These are phyloP conservation scores for Crithidia sp. DNA, from an alignment of 208 protist genomes.

Conservation along the genomic window DNA sequence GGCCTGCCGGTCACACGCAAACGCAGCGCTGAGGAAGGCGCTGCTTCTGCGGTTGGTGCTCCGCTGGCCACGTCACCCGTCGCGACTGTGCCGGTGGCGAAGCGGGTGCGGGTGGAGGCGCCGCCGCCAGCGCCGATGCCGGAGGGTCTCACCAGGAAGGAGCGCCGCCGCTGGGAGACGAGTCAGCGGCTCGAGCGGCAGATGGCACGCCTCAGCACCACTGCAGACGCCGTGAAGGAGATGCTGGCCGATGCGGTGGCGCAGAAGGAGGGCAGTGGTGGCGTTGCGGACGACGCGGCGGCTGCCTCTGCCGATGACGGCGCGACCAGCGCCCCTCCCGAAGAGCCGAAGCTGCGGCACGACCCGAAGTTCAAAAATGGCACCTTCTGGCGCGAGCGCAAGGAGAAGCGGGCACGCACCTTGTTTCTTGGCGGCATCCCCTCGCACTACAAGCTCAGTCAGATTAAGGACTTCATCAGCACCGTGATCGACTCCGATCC, in stretches of 20 bases:
- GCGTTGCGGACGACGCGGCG: background rate
- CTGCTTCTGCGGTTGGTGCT: background rate
- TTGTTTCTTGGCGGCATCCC: constrained; percentile 89
- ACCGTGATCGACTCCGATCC: constrained; percentile 53
- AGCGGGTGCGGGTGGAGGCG: constrained; percentile 18
- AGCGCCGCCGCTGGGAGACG: constrained; percentile 58
- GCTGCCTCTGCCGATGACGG: background rate
- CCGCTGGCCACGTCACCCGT: background rate
- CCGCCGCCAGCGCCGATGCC: constrained; percentile 17
- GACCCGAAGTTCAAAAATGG: constrained; percentile 85
- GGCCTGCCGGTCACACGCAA: background rate
- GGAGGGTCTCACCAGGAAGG: constrained; percentile 63
- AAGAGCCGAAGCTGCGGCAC: constrained; percentile 50
- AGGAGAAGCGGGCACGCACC: constrained; percentile 76
- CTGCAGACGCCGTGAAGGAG: constrained; percentile 11
- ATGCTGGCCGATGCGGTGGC: constrained; percentile 22
- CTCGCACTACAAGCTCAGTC: constrained; percentile 41
- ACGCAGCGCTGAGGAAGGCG: background rate
- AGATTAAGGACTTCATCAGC: constrained; percentile 75
- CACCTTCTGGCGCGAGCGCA: constrained; percentile 87
- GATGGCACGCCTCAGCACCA: constrained; percentile 47
- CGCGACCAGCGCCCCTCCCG: background rate
- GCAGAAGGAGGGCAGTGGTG: constrained; percentile 1
- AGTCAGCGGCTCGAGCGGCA: constrained; percentile 65
- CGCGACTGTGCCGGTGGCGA: constrained; percentile 1